Conservation (phyloP, 139 green algal genomes). For the Chlorella sp. region DNA sequence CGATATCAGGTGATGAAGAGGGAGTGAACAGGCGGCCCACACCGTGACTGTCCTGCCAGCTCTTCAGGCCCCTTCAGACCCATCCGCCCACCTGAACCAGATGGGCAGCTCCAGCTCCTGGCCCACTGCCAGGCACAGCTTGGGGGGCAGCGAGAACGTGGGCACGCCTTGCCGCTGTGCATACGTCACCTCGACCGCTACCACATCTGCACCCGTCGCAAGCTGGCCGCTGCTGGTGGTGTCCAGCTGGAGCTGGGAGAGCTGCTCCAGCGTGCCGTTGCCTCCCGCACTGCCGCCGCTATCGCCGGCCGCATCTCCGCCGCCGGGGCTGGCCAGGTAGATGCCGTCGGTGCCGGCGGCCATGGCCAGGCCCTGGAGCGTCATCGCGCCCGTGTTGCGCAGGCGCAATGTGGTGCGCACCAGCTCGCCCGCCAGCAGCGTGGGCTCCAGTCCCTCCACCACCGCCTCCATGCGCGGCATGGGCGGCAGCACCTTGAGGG, state of each 20-base stretch:
- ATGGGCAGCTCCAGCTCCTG: conserved; percentile 27
- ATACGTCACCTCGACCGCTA: too few species aligned
- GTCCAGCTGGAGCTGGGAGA: not conserved
- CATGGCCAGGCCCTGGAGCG: conserved; percentile 36
- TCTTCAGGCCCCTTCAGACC: too few species aligned
- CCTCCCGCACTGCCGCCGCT: not conserved
- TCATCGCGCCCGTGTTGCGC: conserved; percentile 40
- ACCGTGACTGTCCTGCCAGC: too few species aligned
- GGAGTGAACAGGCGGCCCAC: too few species aligned
- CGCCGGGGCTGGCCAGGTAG: not conserved
- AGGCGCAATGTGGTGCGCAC: conserved; percentile 30
- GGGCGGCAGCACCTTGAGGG: conserved; percentile 57
- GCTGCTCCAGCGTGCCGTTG: not conserved
- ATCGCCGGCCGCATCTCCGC: not conserved
- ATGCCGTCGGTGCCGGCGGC: not conserved
- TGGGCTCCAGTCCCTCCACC: conserved; percentile 26
- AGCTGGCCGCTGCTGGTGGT: too few species aligned
- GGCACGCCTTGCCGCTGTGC: not conserved
- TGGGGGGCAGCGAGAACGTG: not conserved
- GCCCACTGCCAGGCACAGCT: conserved; percentile 13
- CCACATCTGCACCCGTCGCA: too few species aligned
- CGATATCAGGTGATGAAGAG: too few species aligned
- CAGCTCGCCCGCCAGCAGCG: conserved; percentile 49
- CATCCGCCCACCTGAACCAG: conserved; percentile 18
- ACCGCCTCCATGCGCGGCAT: conserved; percentile 66